Conservation (phyloP, 1,284 basidiomycete genomes). For the Cutaneotrichosporon mucoides region DNA sequence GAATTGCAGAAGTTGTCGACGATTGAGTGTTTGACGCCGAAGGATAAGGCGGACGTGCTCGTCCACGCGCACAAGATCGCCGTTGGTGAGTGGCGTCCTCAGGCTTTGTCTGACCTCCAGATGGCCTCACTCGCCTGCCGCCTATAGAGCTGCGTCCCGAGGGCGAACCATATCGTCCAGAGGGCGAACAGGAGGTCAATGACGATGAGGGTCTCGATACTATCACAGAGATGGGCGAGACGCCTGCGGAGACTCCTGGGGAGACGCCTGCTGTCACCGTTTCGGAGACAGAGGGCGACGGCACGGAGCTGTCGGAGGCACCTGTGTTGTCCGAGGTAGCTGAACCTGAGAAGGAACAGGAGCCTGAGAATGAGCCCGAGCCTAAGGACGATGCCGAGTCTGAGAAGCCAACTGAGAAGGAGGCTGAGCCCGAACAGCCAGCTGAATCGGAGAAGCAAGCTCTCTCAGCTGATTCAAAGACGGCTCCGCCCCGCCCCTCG, state of each 20-base stretch:
- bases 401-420: constrained; percentile 1
- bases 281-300: background rate
- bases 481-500: constrained; percentile 7
- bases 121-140: constrained; percentile 43
- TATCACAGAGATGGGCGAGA: constrained; percentile 1
- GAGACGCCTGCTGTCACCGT: background rate
- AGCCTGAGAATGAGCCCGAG: background rate
- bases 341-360: background rate
- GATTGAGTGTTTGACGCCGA: constrained; percentile 60
- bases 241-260: background rate
- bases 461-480: too few relatives aligned
- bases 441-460: background rate
- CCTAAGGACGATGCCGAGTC: background rate
- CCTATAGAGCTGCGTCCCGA: constrained; percentile 46
- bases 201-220: background rate
- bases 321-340: background rate
- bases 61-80: constrained; percentile 78
- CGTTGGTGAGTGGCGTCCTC: constrained; percentile 42
- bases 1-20: constrained; percentile 67
- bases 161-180: constrained; percentile 40
- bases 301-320: background rate
- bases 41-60: constrained; percentile 71
- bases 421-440: background rate
- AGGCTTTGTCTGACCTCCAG: constrained; percentile 1
- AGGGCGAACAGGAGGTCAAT: background rate